Percentiles rank a stretch among this genome's conserved stretches.
phyloP scores from a whole-genome alignment of 345 rosid genomes.

The Balakata baccata region DNA sequence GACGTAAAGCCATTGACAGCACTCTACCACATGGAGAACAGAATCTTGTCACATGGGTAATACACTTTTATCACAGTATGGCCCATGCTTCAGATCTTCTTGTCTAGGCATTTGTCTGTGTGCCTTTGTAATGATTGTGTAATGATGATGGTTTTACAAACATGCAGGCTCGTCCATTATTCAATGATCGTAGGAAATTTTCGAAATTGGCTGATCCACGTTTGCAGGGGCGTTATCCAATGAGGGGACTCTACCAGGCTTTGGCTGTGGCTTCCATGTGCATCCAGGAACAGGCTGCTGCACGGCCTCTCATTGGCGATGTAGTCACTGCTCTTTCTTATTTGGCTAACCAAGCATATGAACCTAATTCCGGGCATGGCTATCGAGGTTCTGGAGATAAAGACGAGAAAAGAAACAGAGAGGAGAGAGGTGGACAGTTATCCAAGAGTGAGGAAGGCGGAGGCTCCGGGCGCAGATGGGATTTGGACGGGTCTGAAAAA shows the following conservation, averaged over 20 bases:
- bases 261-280: constrained; percentile 98
- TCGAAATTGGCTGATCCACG: constrained; percentile 76
- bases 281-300: constrained; percentile 93
- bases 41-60: constrained; percentile 94
- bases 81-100: not conserved
- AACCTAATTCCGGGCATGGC: constrained; percentile 44
- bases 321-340: constrained; percentile 93
- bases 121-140: constrained; percentile 4
- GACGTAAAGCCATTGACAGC: constrained; percentile 89
- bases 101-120: not conserved
- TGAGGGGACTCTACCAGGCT: constrained; percentile 89
- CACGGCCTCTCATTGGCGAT: constrained; percentile 90
- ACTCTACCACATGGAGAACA: constrained; percentile 89
- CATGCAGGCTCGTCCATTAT: constrained; percentile 77
- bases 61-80: not conserved
- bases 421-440: constrained; percentile 55
- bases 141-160: constrained; percentile 5
- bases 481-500: constrained; percentile 75
- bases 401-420: constrained; percentile 56
- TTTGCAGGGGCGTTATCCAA: constrained; percentile 76
- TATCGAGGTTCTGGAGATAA: constrained; percentile 39
- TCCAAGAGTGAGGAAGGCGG: constrained; percentile 65
- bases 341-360: constrained; percentile 83
- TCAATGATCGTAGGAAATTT: constrained; percentile 78
- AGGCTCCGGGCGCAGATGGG: constrained; percentile 70